Base-by-base conservation (phyloP, 306 rosid genomes). In the Acmispon strigosus region DNA sequence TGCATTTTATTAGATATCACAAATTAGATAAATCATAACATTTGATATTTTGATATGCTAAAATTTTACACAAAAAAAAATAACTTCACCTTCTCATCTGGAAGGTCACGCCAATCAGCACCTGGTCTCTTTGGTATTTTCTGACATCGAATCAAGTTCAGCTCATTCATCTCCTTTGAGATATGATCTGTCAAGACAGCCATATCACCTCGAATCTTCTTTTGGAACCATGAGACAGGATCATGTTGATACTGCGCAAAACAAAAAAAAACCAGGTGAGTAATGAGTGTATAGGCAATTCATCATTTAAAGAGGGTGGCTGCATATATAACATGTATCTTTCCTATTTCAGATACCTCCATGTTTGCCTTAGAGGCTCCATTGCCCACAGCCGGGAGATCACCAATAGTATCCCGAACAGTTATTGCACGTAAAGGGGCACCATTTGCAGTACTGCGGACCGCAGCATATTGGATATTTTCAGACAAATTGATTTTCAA, bases 341-440 rank as follows among this genome's bases (percentile, higher is more conserved):
- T 57, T 49, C 34, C 29, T 8, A 68, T 51, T 60, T 20, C 11
- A 27, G 67, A 27, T 69, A 88, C 97, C 88, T 94, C 99, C 62
- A 89, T 60, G 74, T 84, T 85, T 77, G 73, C 60, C 77, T 66
- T 83, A 11, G 91, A 89, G 52, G 99, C 96, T 44, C 99, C 99
- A 84, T 94, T 94, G 22, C 85, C 92, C 19, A 94, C 95, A 15
- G 86, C 76, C 10, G 99, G 99, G 77, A 94, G 96, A 78, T 94
- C 99, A 15, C 97, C 99, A 69, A 94, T 94, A 70, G 99, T 91
- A 65, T 94, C 99, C 45, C 90, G 76, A 20, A 91, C 99, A 56
- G 99, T 94, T 48, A 94, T 94, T 66, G 99, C 81, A 34, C 99
- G 99, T 73, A 80, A 86, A 10, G 99, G 99, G 11, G 96, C 99